Evolutionary conservation across 73 alveolate genomes (phyloP).

Genomic region (Tetrahymena borealis): DNA sequence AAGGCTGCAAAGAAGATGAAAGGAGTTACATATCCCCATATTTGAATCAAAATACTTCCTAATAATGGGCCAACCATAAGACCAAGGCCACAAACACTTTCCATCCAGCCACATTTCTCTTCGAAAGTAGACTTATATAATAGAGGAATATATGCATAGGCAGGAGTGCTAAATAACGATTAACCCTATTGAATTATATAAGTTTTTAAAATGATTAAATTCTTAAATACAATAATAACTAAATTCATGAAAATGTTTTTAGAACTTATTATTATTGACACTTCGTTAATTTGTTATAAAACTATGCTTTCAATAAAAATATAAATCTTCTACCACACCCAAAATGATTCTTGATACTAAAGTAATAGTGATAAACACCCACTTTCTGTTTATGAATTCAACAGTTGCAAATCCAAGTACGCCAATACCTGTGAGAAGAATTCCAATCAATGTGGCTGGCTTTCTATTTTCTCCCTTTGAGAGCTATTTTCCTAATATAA

Average conservation of each 20-base stretch:
- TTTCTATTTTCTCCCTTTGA: neutral
- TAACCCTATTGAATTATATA: no score
- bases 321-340: neutral
- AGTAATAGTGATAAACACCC: neutral
- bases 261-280: neutral
- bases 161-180: neutral
- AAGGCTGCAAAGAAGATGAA: neutral
- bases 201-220: no score
- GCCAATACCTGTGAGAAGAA: neutral
- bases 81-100: neutral
- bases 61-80: neutral
- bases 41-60: neutral
- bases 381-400: neutral
- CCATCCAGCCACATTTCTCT: neutral
- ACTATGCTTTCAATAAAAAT: no score
- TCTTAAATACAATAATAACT: neutral
- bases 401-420: neutral
- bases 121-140: neutral
- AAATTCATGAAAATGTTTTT: neutral
- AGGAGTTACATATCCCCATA: neutral
- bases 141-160: neutral
- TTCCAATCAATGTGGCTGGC: neutral
- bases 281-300: no score
- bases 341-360: neutral
- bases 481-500: neutral